phyloP scores from a whole-genome alignment of 495 filamentous ascomycete species.

The Parathielavia hyrcaniae region DNA sequence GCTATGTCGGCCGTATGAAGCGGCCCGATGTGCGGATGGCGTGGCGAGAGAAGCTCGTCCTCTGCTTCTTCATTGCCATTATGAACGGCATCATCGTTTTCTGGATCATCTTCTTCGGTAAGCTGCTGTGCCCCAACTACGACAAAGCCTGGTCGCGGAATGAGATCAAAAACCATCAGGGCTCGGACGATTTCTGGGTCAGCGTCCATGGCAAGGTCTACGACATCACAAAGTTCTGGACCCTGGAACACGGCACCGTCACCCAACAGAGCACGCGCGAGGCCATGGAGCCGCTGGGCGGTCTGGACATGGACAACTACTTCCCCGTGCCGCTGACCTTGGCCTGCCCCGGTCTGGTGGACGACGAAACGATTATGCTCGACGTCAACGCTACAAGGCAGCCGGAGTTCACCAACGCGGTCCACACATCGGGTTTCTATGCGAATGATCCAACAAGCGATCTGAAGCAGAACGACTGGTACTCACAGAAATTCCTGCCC shows the following conservation, averaged over 20 bases:
- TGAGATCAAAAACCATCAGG: constrained; percentile 66
- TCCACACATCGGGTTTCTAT: constrained; percentile 61
- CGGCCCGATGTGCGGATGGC: constrained; percentile 94
- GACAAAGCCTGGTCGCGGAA: constrained; percentile 80
- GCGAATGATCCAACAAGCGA: constrained; percentile 48
- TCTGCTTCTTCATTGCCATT: constrained; percentile 72
- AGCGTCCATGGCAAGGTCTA: constrained; percentile 86
- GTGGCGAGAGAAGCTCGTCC: constrained; percentile 89
- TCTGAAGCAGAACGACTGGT: constrained; percentile 67
- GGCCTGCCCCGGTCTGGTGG: constrained; percentile 63
- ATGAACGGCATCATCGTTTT: constrained; percentile 83
- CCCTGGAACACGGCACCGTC: constrained; percentile 69
- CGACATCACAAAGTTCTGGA: constrained; percentile 85
- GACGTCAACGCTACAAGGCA: constrained; percentile 57
- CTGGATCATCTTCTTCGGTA: constrained; percentile 84
- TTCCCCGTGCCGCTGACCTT: constrained; percentile 73
- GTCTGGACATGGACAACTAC: constrained; percentile 72
- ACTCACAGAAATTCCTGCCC: constrained; percentile 63
- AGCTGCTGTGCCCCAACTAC: constrained; percentile 79
- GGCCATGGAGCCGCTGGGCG: constrained; percentile 70
- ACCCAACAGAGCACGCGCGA: constrained; percentile 52
- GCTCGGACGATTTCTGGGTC: constrained; percentile 75
- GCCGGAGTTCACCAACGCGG: constrained; percentile 26
- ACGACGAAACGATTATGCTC: constrained; percentile 46
- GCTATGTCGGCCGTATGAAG: constrained; percentile 89